Evolutionary conservation across 106 monocot species (phyloP).

Genomic region (Cymbidium sinense): DNA sequence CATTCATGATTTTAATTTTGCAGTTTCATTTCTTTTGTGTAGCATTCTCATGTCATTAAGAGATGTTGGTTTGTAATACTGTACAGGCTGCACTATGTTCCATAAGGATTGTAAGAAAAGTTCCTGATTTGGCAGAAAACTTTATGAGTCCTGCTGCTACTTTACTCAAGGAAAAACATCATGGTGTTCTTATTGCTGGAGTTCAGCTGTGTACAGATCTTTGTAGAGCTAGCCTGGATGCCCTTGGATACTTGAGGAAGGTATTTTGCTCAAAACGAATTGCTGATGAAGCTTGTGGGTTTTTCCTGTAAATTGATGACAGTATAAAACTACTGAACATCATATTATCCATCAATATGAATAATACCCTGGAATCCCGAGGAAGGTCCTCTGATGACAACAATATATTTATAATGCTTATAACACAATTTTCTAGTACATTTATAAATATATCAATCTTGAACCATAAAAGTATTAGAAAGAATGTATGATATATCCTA

Average conservation of each 20-base stretch:
- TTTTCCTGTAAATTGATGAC: background rate
- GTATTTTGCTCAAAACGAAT: constrained; percentile 25
- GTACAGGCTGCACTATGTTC: constrained; percentile 93
- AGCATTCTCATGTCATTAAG: background rate
- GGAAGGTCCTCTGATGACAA: background rate
- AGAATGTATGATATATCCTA: too few relatives aligned
- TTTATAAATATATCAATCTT: too few relatives aligned
- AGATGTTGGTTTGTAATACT: constrained; percentile 22
- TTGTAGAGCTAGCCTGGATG: constrained; percentile 74
- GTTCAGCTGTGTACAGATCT: constrained; percentile 90
- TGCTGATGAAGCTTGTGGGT: background rate
- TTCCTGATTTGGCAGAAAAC: constrained; percentile 92
- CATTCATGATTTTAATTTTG: background rate
- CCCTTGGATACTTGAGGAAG: constrained; percentile 81
- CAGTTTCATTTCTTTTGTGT: background rate
- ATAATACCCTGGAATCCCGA: background rate
- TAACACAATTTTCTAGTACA: background rate
- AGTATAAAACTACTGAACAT: background rate
- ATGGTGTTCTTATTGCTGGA: constrained; percentile 87
- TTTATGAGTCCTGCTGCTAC: constrained; percentile 70
- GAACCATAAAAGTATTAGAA: too few relatives aligned
- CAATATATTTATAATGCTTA: background rate
- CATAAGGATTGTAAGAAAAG: constrained; percentile 93
- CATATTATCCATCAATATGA: background rate
- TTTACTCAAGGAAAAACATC: constrained; percentile 96